Evolutionary conservation across 1,284 basidiomycete species (phyloP).

Genomic region (Pascua sp.): DNA sequence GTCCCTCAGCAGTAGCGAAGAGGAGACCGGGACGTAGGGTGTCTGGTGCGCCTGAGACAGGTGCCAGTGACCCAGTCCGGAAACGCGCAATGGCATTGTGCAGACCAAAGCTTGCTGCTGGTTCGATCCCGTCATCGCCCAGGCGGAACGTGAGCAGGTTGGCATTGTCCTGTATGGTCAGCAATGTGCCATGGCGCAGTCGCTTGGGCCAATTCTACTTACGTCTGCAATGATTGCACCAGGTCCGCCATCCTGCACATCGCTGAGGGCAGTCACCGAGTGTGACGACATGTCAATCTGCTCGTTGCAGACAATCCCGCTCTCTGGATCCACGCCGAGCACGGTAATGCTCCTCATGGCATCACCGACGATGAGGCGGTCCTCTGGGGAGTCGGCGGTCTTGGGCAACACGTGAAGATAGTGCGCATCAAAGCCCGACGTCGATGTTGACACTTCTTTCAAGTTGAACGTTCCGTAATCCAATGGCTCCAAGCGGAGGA

Average conservation of each 20-base stretch:
- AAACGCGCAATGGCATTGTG: conserved; percentile 51
- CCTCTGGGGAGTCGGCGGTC: background rate
- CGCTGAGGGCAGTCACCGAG: conserved; percentile 52
- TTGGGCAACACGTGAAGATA: conserved; percentile 52
- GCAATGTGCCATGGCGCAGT: background rate
- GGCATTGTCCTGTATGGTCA: conserved; percentile 51
- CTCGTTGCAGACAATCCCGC: conserved; percentile 57
- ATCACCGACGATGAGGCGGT: conserved; percentile 66
- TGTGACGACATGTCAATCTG: conserved; percentile 75
- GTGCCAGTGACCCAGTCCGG: conserved; percentile 34
- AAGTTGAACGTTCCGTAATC: conserved; percentile 32
- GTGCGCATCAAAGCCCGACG: conserved; percentile 72
- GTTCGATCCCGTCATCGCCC: conserved; percentile 36
- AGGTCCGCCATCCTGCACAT: conserved; percentile 37
- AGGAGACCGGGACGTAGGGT: conserved; percentile 58
- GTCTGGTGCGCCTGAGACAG: conserved; percentile 28
- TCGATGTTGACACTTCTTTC: conserved; percentile 59
- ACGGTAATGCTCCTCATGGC: conserved; percentile 76
- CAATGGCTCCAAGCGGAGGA: conserved; percentile 20
- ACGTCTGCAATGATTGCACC: conserved; percentile 75
- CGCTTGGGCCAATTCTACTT: conserved; percentile 31
- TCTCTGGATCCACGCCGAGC: conserved; percentile 55
- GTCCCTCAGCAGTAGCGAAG: conserved; percentile 75
- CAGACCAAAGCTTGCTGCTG: conserved; percentile 48
- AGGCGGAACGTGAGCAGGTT: conserved; percentile 65